Base-by-base conservation (phyloP, 495 filamentous ascomycete species). In the Aspergillus sclerotioniger region DNA sequence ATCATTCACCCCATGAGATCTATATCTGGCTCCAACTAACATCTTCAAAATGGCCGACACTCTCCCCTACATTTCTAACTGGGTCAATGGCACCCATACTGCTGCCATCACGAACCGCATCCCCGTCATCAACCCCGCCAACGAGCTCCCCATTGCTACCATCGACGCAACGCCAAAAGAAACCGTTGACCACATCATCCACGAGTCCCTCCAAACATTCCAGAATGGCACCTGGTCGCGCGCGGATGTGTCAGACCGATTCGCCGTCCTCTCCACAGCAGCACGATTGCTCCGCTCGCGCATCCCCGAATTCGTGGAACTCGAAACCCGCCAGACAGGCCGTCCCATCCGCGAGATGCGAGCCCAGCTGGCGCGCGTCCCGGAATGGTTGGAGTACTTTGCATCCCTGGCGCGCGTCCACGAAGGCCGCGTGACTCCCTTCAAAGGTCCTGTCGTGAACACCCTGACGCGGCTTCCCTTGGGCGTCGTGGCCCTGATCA, bases 381-480 rank as follows among this genome's bases (percentile, higher is more conserved):
- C 82, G 0, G 80, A 82, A 62, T 87, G 84, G 85, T 79, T 87
- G 58, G 80, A 84, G 55, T 87, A 87, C 64, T 88, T 84, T 57
- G 82, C 82, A 3, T 75, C 82, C 0, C 63, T 87, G 1, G 73
- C 84, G 6, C 80, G 85, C 15, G 79, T 80, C 0, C 83, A 86
- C 57, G 84, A 87, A 61, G 80, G 84, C 17, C 69, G 79, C 3
- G 80, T 87, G 13, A 76, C 86, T 0, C 85, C 84, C 0, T 86
- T 84, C 3, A 73, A 73, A 25, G 85, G 84, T 0, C 81, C 79
- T 51, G 67, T 87, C 56, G 82, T 84, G 56, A 87, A 86, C 63
- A 86, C 84, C 53, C 66, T 85, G 41, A 81, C 81, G 20, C 78
- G 84, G 16, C 68, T 76, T 6, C 84, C 86, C 0, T 67, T 89